Base-by-base conservation (phyloP, 1,284 basidiomycete species). In the Cutaneotrichosporon daszewskae region DNA sequence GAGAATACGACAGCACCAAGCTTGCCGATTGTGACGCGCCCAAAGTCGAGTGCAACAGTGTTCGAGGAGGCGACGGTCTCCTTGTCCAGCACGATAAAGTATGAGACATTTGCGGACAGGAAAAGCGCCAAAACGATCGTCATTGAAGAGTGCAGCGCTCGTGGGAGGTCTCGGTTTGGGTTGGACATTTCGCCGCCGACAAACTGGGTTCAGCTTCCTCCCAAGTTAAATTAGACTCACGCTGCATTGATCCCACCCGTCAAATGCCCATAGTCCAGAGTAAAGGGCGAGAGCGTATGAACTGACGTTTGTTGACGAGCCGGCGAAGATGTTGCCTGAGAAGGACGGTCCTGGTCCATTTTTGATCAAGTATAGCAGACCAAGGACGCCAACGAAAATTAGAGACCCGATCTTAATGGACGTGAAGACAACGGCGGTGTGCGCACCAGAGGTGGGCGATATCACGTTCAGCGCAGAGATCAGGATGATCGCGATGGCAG, bases 21-120 rank as follows among this genome's bases (percentile, higher is more conserved):
- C 5, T 83, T 80, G 6, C 95, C 94, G 52, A 92, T 85, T 3
- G 94, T 72, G 0, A 80, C 82, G 43, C 83, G 79, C 2, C 95
- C 95, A 59, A 96, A 98, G 68, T 98, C 94, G 51, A 94, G 76
- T 0, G 90, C 92, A 16, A 96, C 88, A 0, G 92, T 96, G 57
- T 97, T 97, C 51, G 68, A 72, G 8, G 71, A 61, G 5, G 65
- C 62, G 1, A 73, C 70, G 22, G 73, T 55, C 46, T 79, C 79
- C 64, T 84, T 84, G 53, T 91, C 84, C n/a, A 98, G 77, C 2
- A 95, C 89, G 16, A 89, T 80, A 56, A 97, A 94, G 72, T 98
- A 98, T 1, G 90, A 82, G 9, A 92, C 56, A 64, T 96, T 96
- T 8, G 87, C 83, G 3, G 84, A 72, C 4, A 92, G 63, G 64